Conservation (phyloP, 176 grass and related monocot species). For the Dendrocalamus sinicus region DNA sequence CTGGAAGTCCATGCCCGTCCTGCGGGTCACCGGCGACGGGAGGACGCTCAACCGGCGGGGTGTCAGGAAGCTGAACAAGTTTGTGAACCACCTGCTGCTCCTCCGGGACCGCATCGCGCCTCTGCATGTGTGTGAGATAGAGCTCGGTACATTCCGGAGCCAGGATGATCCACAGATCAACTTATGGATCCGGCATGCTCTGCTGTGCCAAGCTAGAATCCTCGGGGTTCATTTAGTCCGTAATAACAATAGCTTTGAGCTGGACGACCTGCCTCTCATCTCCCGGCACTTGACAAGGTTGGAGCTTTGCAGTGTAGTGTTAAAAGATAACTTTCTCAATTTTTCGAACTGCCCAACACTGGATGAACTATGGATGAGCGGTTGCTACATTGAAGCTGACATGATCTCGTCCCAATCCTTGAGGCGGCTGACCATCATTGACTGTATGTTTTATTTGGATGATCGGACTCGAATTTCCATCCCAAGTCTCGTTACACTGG, state of each 20-base stretch:
- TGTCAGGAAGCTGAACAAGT: conserved; percentile 21
- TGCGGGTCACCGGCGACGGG: conserved; percentile 10
- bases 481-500: conserved; percentile 2
- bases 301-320: background rate
- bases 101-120: conserved; percentile 1
- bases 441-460: background rate
- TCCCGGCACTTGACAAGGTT: conserved; percentile 16
- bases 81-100: conserved; percentile 27
- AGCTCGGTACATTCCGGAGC: background rate
- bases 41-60: conserved; percentile 2
- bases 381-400: background rate
- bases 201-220: conserved; percentile 15
- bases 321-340: conserved; percentile 4
- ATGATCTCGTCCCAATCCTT: conserved; percentile 16
- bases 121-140: conserved; percentile 18
- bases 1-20: conserved; percentile 38
- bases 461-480: background rate
- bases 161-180: conserved; percentile 11
- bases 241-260: background rate
- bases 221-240: background rate
- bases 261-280: background rate
- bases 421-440: conserved; percentile 7
- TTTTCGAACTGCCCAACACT: conserved; percentile 33
- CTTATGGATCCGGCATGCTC: background rate
- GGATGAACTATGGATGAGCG: background rate